These are phyloP conservation scores for Colletotrichum shisoi DNA, from an alignment of 2,329 filamentous ascomycete genomes.

Conservation along the genomic window DNA sequence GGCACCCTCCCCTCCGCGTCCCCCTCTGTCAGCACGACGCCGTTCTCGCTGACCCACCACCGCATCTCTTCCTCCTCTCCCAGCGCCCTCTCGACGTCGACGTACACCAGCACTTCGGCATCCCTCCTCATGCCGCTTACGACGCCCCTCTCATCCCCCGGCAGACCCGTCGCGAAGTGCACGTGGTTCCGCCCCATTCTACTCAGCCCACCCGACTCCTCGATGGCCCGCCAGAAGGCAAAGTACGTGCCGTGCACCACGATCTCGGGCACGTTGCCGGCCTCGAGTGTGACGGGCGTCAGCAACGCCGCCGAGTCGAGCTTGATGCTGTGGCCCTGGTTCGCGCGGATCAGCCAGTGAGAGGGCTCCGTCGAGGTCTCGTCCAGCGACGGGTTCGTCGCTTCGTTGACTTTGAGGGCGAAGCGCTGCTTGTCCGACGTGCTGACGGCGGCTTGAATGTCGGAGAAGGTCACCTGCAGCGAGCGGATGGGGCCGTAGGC, in stretches of 20 bases:
- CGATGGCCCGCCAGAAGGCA: slow-evolving; percentile 77
- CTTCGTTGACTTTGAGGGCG: slow-evolving; percentile 69
- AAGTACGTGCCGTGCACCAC: slow-evolving; percentile 93
- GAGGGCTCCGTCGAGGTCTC: slow-evolving; percentile 58
- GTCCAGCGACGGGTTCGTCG: slow-evolving; percentile 43
- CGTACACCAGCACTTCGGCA: slow-evolving; percentile 79
- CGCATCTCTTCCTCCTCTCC: slow-evolving; percentile 62
- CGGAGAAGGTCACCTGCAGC: slow-evolving; percentile 76
- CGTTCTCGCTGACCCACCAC: slow-evolving; percentile 84
- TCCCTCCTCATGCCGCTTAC: slow-evolving; percentile 82
- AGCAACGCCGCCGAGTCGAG: slow-evolving; percentile 76
- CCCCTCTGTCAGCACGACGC: slow-evolving; percentile 73
- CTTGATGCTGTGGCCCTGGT: slow-evolving; percentile 90
- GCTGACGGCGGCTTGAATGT: slow-evolving; percentile 73
- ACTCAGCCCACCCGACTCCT: slow-evolving; percentile 77
- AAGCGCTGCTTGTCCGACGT: slow-evolving; percentile 93
- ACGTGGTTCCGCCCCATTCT: slow-evolving; percentile 87
- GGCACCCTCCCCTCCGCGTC: slow-evolving; percentile 68
- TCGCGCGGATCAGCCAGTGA: slow-evolving; percentile 88
- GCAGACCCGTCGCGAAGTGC: slow-evolving; percentile 82
- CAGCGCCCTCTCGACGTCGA: slow-evolving; percentile 75
- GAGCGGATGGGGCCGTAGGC: slow-evolving; percentile 67
- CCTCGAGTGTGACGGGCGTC: slow-evolving; percentile 68
- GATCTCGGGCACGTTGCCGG: slow-evolving; percentile 65
- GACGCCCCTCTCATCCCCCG: slow-evolving; percentile 60